A percentile compares a stretch with the other conserved stretches of the same genome.
Evolutionary conservation across 2,329 filamentous ascomycete species (phyloP).

Genomic region (Pezicula radicicola): DNA sequence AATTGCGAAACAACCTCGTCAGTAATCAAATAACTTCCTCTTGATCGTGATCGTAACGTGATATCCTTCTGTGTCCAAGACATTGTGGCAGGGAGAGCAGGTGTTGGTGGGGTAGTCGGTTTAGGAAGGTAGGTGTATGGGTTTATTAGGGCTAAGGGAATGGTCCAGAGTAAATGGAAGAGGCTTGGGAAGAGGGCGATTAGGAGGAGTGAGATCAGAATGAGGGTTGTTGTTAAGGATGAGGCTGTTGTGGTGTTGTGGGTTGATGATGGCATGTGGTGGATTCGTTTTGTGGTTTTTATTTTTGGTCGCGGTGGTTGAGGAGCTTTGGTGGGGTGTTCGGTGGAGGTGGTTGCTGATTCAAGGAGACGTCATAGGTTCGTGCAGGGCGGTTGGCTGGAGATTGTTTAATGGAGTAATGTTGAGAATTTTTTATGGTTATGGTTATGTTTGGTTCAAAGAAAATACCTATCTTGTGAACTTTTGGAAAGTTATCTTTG

Average conservation of each 20-base stretch:
- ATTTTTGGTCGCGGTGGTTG: no score
- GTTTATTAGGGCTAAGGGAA: conserved; percentile 41
- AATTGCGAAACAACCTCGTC: conserved; percentile 67
- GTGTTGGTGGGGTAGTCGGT: conserved; percentile 19
- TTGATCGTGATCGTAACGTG: conserved; percentile 69
- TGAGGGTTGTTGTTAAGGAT: conserved; percentile 35
- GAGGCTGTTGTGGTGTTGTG: conserved; percentile 5
- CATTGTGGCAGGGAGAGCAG: conserved; percentile 38
- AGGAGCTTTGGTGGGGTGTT: conserved; percentile 9
- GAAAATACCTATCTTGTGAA: no score
- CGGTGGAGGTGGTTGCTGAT: no score
- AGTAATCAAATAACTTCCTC: conserved; percentile 89
- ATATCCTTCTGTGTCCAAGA: conserved; percentile 85
- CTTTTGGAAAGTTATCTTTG: no score
- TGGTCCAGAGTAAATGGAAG: conserved; percentile 50
- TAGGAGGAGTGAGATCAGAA: conserved; percentile 46
- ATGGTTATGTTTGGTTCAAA: no score
- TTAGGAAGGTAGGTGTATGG: conserved; percentile 22
- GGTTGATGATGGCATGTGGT: not conserved
- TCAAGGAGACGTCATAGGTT: no score
- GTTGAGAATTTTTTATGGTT: no score
- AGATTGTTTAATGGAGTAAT: no score
- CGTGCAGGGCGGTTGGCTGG: no score
- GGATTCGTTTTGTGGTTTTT: no score
- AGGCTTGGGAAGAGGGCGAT: conserved; percentile 48